These are phyloP conservation scores for Mortierella sp. DNA, from an alignment of 371 early-diverging fungal species.

Conservation along the genomic window DNA sequence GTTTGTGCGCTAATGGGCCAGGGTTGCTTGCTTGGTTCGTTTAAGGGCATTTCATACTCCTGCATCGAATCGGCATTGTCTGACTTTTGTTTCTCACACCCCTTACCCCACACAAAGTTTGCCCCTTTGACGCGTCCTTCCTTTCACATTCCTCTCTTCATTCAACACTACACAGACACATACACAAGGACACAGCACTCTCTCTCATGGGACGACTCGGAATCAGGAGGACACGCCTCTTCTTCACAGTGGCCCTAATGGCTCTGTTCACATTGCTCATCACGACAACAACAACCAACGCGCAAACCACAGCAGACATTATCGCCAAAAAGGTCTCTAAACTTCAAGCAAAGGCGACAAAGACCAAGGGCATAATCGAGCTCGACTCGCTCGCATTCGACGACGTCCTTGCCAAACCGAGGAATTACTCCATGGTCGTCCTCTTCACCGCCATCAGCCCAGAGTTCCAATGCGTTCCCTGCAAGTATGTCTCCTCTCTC, in stretches of 20 bases:
- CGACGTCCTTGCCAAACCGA: constrained; percentile 73
- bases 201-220: constrained; percentile 15
- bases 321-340: constrained; percentile 32
- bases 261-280: constrained; percentile 17
- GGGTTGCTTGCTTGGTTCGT: no score
- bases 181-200: background rate
- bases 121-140: no score
- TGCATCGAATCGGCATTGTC: no score
- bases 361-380: constrained; percentile 64
- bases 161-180: background rate
- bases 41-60: no score
- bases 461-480: constrained; percentile 79
- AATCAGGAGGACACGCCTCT: background rate
- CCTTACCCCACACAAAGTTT: no score
- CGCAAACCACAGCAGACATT: background rate
- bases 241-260: constrained; percentile 11
- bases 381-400: constrained; percentile 73
- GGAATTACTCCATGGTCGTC: constrained; percentile 82
- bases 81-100: no score
- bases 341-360: constrained; percentile 52
- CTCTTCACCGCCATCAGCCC: constrained; percentile 80
- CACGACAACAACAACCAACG: background rate
- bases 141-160: background rate
- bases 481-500: constrained; percentile 67
- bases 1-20: no score